A percentile compares a stretch with the other conserved stretches of the same genome.
These are phyloP conservation scores for Paramecium sexaurelia DNA, from an alignment of 73 alveolate genomes.

Conservation along the genomic window DNA sequence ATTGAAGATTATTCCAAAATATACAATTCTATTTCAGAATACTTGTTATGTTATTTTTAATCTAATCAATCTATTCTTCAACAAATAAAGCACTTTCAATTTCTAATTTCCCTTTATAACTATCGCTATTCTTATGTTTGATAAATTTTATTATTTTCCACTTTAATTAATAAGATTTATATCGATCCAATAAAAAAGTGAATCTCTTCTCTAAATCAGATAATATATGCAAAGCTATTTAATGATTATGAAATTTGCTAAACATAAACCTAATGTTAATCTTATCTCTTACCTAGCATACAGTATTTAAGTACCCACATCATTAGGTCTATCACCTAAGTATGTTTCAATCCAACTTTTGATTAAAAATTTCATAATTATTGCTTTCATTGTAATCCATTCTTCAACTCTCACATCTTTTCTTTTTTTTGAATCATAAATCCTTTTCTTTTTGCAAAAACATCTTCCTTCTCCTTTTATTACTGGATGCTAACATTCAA, in stretches of 20 bases:
- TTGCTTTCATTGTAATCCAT: background rate
- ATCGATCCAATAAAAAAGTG: slow-evolving; percentile 34
- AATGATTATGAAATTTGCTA: slow-evolving; percentile 43
- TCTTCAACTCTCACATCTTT: slow-evolving; percentile 58
- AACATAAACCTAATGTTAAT: slow-evolving; percentile 26
- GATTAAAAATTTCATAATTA: slow-evolving; percentile 49
- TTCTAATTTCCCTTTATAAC: slow-evolving; percentile 61
- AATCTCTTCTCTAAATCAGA: slow-evolving; percentile 58
- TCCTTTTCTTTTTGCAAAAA: slow-evolving; percentile 54
- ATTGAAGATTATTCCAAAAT: slow-evolving; percentile 56
- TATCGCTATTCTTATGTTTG: slow-evolving; percentile 3
- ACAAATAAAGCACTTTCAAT: slow-evolving; percentile 55
- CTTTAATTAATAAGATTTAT: background rate
- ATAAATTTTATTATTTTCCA: slow-evolving; percentile 12
- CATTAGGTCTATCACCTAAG: background rate
- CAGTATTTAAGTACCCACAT: background rate
- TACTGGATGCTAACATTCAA: slow-evolving; percentile 21
- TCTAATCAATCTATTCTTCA: slow-evolving; percentile 58
- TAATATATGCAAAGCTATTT: slow-evolving; percentile 37
- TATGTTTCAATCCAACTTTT: slow-evolving; percentile 64
- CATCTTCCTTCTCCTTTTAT: slow-evolving; percentile 50
- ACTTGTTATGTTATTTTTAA: slow-evolving; percentile 33
- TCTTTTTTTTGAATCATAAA: slow-evolving; percentile 59
- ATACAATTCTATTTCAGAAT: slow-evolving; percentile 41
- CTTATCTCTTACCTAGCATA: slow-evolving; percentile 1